These are phyloP conservation scores for Syzygium aromaticum DNA, from an alignment of 345 rosid species.

Conservation along the genomic window DNA sequence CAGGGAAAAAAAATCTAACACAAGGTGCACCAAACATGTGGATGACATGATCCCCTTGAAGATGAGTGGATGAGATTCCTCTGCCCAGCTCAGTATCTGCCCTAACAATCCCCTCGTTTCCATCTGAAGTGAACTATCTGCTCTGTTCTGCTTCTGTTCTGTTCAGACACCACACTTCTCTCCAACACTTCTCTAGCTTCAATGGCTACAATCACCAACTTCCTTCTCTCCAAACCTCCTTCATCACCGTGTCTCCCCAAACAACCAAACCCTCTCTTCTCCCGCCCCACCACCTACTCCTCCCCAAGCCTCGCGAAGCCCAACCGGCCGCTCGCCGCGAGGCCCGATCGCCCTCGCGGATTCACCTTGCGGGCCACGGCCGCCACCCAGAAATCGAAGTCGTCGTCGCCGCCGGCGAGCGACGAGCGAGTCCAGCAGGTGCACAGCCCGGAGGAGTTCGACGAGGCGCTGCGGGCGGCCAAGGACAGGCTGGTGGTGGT, in stretches of 20 bases:
- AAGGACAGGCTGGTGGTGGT: conserved; percentile 70
- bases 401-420: conserved; percentile 20
- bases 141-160: background rate
- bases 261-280: conserved; percentile 2
- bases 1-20: background rate
- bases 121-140: background rate
- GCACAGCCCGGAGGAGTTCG: conserved; percentile 68
- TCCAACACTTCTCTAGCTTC: background rate
- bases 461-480: conserved; percentile 55
- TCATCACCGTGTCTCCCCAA: background rate
- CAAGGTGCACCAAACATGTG: background rate
- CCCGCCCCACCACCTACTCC: conserved; percentile 1
- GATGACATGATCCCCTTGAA: background rate
- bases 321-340: conserved; percentile 5
- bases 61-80: background rate
- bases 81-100: background rate
- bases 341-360: conserved; percentile 3
- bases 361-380: conserved; percentile 30
- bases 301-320: conserved; percentile 2
- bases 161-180: background rate
- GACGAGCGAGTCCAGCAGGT: conserved; percentile 59
- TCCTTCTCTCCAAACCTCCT: conserved; percentile 39
- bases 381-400: conserved; percentile 23
- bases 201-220: conserved; percentile 48
- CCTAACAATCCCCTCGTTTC: background rate